Evolutionary conservation across 2,329 filamentous ascomycete genomes (phyloP).

Genomic region (Exserohilum turcica): DNA sequence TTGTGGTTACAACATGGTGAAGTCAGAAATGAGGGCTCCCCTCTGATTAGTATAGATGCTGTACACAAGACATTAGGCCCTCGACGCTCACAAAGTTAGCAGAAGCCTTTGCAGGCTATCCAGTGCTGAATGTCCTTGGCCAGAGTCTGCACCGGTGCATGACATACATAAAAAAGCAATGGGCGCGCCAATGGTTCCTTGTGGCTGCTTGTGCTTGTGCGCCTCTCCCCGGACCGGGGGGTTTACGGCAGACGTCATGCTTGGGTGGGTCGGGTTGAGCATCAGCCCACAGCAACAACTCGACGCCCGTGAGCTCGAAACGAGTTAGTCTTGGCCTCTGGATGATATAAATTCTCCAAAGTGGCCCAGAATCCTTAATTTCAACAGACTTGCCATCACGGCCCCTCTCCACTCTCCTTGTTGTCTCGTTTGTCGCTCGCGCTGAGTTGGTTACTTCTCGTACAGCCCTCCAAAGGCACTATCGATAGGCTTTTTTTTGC

Average conservation of each 20-base stretch:
- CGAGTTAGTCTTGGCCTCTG: conserved; percentile 14
- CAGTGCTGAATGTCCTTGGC: not conserved
- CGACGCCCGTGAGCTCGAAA: conserved; percentile 11
- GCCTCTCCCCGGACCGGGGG: conserved; percentile 14
- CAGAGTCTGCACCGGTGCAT: not conserved
- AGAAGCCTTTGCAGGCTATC: not conserved
- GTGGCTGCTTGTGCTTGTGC: not conserved
- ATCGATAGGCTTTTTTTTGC: conserved; percentile 15
- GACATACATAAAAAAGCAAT: not conserved
- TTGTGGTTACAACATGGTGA: not conserved
- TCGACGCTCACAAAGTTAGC: not conserved
- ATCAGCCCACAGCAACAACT: conserved; percentile 20
- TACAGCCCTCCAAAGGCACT: conserved; percentile 1
- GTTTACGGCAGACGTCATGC: conserved; percentile 22
- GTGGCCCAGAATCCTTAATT: conserved; percentile 1
- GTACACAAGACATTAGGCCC: not conserved
- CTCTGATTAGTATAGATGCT: not conserved
- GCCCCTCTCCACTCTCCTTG: conserved; percentile 18
- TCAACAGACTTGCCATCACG: conserved; percentile 4
- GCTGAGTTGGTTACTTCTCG: conserved; percentile 2
- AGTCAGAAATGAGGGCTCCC: not conserved
- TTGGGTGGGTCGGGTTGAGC: conserved; percentile 15
- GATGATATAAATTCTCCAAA: conserved; percentile 16
- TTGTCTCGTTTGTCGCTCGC: not conserved
- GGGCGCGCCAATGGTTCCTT: not conserved